These are phyloP conservation scores for Physcomitrellopsis africana DNA, from an alignment of 225 moss, liverwort and hornwort species.

Conservation along the genomic window DNA sequence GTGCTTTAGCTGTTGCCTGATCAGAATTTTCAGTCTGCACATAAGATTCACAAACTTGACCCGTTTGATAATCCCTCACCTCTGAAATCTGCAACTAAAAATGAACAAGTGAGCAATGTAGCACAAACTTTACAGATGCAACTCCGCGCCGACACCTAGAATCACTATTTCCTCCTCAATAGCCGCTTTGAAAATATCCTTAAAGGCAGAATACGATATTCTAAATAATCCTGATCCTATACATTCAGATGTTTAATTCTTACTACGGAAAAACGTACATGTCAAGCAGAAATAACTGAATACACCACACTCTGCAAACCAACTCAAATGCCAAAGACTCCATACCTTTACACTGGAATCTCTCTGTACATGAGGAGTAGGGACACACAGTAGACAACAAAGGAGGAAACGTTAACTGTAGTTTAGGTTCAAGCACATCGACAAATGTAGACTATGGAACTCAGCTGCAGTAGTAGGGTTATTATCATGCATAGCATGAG, in stretches of 20 bases:
- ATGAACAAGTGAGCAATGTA: background rate
- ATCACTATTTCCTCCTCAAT: slow-evolving; percentile 2
- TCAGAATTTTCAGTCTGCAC: too few species aligned
- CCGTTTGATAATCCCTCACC: too few species aligned
- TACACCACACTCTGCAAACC: slow-evolving; percentile 7
- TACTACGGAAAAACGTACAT: too few species aligned
- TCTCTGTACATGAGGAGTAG: slow-evolving; percentile 13
- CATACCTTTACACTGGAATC: slow-evolving; percentile 5
- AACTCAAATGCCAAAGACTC: slow-evolving; percentile 11
- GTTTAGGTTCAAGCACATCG: slow-evolving; percentile 32
- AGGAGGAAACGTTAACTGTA: slow-evolving; percentile 26
- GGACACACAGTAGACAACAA: background rate
- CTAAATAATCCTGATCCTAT: background rate
- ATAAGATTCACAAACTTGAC: too few species aligned
- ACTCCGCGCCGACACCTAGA: slow-evolving; percentile 17
- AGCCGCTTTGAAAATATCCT: background rate
- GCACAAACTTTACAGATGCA: slow-evolving; percentile 18
- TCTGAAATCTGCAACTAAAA: too few species aligned
- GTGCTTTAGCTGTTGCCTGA: too few species aligned
- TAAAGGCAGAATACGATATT: slow-evolving; percentile 4
- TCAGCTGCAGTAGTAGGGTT: slow-evolving; percentile 11
- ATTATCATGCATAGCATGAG: slow-evolving; percentile 32
- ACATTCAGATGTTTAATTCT: slow-evolving; percentile 11
- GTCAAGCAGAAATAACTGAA: too few species aligned
- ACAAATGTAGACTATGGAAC: slow-evolving; percentile 22